Conservation (phyloP, 176 grass and related monocot species). For the Musa acuminata region DNA sequence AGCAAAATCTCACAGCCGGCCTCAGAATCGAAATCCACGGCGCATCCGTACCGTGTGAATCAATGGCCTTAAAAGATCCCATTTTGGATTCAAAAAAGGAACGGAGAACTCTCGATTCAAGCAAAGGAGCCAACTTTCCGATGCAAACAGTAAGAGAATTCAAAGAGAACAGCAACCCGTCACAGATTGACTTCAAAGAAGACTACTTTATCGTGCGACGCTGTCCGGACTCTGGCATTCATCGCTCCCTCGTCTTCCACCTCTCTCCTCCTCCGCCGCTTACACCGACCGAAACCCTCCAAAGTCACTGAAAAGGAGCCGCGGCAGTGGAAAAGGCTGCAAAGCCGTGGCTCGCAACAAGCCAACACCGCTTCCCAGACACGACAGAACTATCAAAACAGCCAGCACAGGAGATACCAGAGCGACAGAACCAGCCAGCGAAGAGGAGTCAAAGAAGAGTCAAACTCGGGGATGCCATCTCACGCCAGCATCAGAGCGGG, state of each 20-base stretch:
- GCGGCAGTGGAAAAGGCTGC: conserved; percentile 19
- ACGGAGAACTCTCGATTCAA: conserved; percentile 32
- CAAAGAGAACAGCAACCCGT: conserved; percentile 15
- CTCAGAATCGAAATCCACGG: conserved; percentile 11
- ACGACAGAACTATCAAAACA: conserved; percentile 12
- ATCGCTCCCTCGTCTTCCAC: conserved; percentile 13
- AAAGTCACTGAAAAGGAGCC: conserved; percentile 1
- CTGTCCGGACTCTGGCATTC: conserved; percentile 32
- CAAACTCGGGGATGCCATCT: neutral
- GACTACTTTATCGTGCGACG: conserved; percentile 59
- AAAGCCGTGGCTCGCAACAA: conserved; percentile 12
- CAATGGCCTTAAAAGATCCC: neutral
- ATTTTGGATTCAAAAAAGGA: conserved; percentile 7
- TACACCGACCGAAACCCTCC: conserved; percentile 6
- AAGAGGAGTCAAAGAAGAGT: neutral
- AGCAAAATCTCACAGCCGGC: neutral
- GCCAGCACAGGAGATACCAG: neutral
- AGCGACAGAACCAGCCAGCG: neutral
- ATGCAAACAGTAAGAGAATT: conserved; percentile 3
- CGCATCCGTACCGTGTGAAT: neutral
- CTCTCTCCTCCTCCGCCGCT: conserved; percentile 25
- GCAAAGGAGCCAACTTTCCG: conserved; percentile 9
- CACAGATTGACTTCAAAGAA: conserved; percentile 19
- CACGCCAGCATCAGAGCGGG: neutral
- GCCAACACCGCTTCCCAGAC: conserved; percentile 22